Evolutionary conservation across 352 stramenopile species (phyloP).

Genomic region (Pythium insidiosum): DNA sequence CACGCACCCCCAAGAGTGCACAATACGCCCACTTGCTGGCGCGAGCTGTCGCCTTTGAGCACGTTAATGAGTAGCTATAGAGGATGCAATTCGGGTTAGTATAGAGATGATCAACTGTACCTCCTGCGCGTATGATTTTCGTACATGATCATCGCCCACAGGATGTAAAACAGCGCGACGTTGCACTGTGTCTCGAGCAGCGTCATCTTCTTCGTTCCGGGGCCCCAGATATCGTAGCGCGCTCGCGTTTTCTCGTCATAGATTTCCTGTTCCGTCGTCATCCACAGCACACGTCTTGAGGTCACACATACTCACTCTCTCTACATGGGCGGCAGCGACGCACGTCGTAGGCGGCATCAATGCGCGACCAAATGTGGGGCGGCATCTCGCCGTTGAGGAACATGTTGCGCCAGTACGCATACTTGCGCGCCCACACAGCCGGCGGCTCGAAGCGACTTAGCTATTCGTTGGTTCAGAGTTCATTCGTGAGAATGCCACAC

Average conservation of each 20-base stretch:
- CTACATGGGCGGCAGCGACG: slow-evolving; percentile 1
- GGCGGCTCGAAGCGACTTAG: slow-evolving; percentile 37
- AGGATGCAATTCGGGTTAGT: background rate
- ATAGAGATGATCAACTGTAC: background rate
- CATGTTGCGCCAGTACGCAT: slow-evolving; percentile 40
- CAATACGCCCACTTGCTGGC: slow-evolving; percentile 43
- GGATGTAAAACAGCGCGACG: slow-evolving; percentile 55
- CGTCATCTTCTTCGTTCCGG: slow-evolving; percentile 29
- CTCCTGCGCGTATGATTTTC: too few species aligned
- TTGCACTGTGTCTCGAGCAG: slow-evolving; percentile 44
- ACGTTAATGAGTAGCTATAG: slow-evolving; percentile 39
- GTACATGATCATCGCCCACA: slow-evolving; percentile 60
- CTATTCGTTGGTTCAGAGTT: too few species aligned
- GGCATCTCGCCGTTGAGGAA: slow-evolving; percentile 42
- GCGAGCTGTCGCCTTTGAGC: slow-evolving; percentile 23
- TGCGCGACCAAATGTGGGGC: slow-evolving; percentile 30
- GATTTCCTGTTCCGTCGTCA: slow-evolving; percentile 47
- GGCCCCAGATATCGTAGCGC: slow-evolving; percentile 63
- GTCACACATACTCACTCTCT: background rate
- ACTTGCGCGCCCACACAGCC: slow-evolving; percentile 60
- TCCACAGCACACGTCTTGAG: too few species aligned
- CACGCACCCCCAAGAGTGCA: slow-evolving; percentile 32
- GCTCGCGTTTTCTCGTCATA: slow-evolving; percentile 45
- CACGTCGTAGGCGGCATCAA: slow-evolving; percentile 65
- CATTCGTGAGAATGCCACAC: too few species aligned